These are phyloP conservation scores for Aureobasidium zeae DNA, from an alignment of 2,329 filamentous ascomycete species.

Conservation along the genomic window DNA sequence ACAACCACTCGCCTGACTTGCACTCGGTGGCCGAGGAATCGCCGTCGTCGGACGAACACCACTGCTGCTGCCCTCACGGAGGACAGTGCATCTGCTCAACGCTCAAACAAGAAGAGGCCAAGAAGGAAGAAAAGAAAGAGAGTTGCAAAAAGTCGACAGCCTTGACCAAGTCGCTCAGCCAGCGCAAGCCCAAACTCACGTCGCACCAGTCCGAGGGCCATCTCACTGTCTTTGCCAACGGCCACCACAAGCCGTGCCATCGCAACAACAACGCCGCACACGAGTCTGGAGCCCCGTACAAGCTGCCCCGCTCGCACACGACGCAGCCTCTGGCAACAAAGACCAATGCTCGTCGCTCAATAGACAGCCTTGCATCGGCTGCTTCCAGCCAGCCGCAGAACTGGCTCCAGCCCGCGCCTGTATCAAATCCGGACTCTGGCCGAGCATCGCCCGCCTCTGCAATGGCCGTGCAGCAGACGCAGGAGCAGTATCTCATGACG, in stretches of 20 bases:
- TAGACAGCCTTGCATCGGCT: conserved; percentile 40
- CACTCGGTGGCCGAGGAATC: conserved; percentile 23
- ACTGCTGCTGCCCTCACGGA: conserved; percentile 49
- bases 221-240: conserved; percentile 53
- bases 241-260: conserved; percentile 56
- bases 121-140: conserved; percentile 15
- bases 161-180: conserved; percentile 14
- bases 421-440: conserved; percentile 7
- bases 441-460: conserved; percentile 10
- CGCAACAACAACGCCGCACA: conserved; percentile 56
- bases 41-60: conserved; percentile 29
- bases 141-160: conserved; percentile 40
- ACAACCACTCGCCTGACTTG: conserved; percentile 23
- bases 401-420: neutral
- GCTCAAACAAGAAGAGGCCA: conserved; percentile 39
- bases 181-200: conserved; percentile 46
- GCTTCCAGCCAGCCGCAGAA: conserved; percentile 2
- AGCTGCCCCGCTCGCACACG: conserved; percentile 47
- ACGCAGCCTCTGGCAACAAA: conserved; percentile 38
- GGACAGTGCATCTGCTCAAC: conserved; percentile 50
- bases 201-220: conserved; percentile 51
- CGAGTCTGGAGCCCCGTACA: conserved; percentile 54
- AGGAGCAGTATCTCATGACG: neutral
- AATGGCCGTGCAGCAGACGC: conserved; percentile 1
- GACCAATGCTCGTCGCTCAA: conserved; percentile 41